Evolutionary conservation across 345 rosid species (phyloP), one percentile per base, ranked within the genome.

Genomic region (Kandelia obovata): DNA sequence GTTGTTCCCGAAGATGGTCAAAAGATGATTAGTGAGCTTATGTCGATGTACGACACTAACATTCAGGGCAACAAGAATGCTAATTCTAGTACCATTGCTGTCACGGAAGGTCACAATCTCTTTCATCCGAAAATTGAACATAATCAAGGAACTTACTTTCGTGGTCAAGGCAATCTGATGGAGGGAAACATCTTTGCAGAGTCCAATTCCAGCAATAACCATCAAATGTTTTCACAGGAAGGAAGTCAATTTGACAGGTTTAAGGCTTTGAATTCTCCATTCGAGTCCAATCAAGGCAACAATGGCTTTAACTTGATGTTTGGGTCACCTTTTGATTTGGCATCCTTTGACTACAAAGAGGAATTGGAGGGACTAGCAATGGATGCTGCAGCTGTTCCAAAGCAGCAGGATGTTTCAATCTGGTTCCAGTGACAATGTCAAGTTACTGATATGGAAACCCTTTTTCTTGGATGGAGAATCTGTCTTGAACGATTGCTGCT

Each of bases 1-100:
- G 88, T 93, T 49, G 92, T 95, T 70, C 97, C 99, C 27, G 98
- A 90, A 77, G 99, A 95, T 64, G 99, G 97, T 21, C 98, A 87
- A 70, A 92, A 87, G 78, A 85, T 81, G 86, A 95, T 95, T 72
- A 83, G 78, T 1, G 94, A 95, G 51, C 96, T 95, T 28, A 87
- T 95, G 94, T 84, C 97, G 5, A 67, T 86, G 68, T 95, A 92
- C 13, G 98, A 92, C 47, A 75, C 81, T 61, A 92, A 78, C 35
- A 71, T 87, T 59, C 92, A 81, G 65, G 76, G 85, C 64, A 88
- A 66, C 83, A 83, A 77, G 80, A 77, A 74, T 55, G 6, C 80
- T 13, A 77, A 73, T 57, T 56, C 76, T 5, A 35, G 68, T 31
- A 82, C 60, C 75, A 64, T 67, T 63, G 72, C 68, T 25, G 74